Conservation (phyloP, 2,329 filamentous ascomycete genomes). For the Colletotrichum spinosum region DNA sequence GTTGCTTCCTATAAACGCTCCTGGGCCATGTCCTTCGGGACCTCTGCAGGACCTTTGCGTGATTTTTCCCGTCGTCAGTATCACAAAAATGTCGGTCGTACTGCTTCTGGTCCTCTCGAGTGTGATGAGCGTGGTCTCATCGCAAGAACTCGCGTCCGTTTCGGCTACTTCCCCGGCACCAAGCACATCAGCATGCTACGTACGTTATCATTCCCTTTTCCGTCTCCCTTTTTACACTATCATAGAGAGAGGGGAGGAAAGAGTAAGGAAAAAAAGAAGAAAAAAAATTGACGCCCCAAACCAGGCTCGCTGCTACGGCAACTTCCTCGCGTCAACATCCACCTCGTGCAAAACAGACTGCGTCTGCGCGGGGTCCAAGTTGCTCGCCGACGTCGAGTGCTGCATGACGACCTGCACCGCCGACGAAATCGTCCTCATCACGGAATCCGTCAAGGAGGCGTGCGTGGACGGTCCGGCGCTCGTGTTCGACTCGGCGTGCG, state of each 20-base stretch:
- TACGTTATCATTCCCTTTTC: background rate
- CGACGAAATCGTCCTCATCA: background rate
- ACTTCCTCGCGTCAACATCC: slow-evolving; percentile 2
- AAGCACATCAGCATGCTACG: background rate
- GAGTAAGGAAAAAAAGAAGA: background rate
- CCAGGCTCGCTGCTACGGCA: slow-evolving; percentile 3
- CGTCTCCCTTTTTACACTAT: background rate
- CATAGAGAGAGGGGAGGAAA: background rate
- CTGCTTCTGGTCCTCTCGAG: background rate
- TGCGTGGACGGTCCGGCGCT: slow-evolving; percentile 4
- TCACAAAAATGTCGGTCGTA: background rate
- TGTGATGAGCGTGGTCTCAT: background rate
- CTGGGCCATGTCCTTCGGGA: background rate
- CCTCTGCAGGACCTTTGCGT: background rate
- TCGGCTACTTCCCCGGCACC: background rate
- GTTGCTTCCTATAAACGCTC: too few relatives aligned
- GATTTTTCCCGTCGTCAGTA: background rate
- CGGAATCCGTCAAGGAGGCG: background rate
- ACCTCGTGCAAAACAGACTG: slow-evolving; percentile 8
- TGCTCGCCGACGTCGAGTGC: slow-evolving; percentile 4
- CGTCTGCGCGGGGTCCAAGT: slow-evolving; percentile 3
- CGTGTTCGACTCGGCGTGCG: slow-evolving; percentile 48
- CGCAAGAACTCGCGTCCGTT: background rate
- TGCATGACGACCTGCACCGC: slow-evolving; percentile 10
- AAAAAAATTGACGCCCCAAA: background rate